Evolutionary conservation across 106 monocot species (phyloP).

Genomic region (Allium sativum): DNA sequence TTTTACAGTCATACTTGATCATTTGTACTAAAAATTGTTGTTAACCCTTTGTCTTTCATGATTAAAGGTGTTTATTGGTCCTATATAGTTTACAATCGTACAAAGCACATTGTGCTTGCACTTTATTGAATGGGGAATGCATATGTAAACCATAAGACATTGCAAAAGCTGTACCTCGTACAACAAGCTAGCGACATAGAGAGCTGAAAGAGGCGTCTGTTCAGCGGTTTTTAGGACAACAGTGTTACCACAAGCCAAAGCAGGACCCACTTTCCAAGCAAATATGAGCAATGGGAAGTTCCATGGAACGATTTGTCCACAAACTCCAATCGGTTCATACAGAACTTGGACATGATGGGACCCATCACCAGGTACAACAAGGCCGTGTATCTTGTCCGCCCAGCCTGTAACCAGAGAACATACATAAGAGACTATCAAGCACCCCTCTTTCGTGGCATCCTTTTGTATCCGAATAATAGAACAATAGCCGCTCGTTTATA

Average conservation of each 20-base stretch:
- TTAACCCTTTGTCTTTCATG: too few species aligned
- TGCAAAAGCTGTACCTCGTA: constrained; percentile 40
- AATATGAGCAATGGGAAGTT: constrained; percentile 90
- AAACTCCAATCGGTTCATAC: constrained; percentile 85
- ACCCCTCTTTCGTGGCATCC: too few species aligned
- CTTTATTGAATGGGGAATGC: too few species aligned
- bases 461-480: too few species aligned
- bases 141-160: too few species aligned
- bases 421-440: background rate
- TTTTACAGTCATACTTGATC: too few species aligned
- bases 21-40: too few species aligned
- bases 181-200: constrained; percentile 45
- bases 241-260: constrained; percentile 85
- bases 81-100: too few species aligned
- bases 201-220: constrained; percentile 87
- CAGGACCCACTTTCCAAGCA: constrained; percentile 93
- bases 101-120: too few species aligned
- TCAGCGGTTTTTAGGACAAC: constrained; percentile 83
- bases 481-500: too few species aligned
- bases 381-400: constrained; percentile 92
- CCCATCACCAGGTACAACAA: constrained; percentile 79
- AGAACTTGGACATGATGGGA: constrained; percentile 88
- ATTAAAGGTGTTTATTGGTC: too few species aligned
- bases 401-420: constrained; percentile 43
- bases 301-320: constrained; percentile 88